These are phyloP conservation scores for Leccinum pallidistipes DNA, from an alignment of 1,284 basidiomycete genomes.

Conservation along the genomic window DNA sequence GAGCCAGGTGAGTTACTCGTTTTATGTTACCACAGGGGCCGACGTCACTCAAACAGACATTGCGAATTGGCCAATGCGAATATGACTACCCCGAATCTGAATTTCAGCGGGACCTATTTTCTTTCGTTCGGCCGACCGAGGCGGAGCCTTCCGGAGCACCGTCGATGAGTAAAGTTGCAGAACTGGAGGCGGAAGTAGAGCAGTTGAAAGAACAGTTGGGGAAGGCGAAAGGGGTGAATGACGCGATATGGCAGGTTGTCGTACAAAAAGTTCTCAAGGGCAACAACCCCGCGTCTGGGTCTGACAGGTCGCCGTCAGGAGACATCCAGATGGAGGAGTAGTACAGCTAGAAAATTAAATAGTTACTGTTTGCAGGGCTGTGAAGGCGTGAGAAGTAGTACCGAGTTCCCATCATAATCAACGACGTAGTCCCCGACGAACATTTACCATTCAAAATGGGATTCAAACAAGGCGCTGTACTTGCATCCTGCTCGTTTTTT, in stretches of 20 bases:
- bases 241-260: conserved; percentile 87
- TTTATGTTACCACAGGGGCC: neutral
- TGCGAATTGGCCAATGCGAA: conserved; percentile 16
- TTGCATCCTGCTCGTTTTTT: conserved; percentile 83
- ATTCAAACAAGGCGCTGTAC: conserved; percentile 81
- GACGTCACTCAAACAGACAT: conserved; percentile 15
- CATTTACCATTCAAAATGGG: conserved; percentile 54
- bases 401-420: neutral
- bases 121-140: conserved; percentile 51
- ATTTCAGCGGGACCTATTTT: conserved; percentile 59
- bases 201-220: conserved; percentile 66
- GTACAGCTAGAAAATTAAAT: neutral
- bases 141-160: conserved; percentile 38
- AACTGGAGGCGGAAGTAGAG: conserved; percentile 72
- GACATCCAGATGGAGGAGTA: conserved; percentile 12
- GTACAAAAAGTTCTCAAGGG: conserved; percentile 57
- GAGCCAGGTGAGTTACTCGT: conserved; percentile 37
- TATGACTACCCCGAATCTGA: conserved; percentile 51
- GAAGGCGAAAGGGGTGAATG: conserved; percentile 83
- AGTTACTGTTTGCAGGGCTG: conserved; percentile 13
- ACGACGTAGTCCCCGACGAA: neutral
- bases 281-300: conserved; percentile 14
- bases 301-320: neutral
- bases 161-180: conserved; percentile 56
- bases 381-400: conserved; percentile 26